Conservation (phyloP, 345 rosid species). For the Hevea brasiliensis region DNA sequence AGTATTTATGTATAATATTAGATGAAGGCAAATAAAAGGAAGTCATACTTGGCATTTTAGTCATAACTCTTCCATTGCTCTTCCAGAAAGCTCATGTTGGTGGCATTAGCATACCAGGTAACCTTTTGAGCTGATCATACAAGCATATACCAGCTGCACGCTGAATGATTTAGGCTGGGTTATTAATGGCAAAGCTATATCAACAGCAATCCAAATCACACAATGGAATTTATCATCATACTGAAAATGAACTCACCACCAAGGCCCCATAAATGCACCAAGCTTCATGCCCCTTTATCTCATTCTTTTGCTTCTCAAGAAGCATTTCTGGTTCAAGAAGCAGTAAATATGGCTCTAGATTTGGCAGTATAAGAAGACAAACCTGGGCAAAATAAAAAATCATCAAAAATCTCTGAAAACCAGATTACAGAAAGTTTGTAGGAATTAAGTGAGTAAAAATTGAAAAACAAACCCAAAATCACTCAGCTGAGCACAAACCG, state of each 20-base stretch:
- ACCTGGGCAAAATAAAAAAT: slow-evolving; percentile 48
- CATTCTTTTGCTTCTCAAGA: slow-evolving; percentile 64
- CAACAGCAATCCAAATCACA: slow-evolving; percentile 3
- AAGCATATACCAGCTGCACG: slow-evolving; percentile 72
- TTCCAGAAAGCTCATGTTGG: slow-evolving; percentile 53
- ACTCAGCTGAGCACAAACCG: too few species aligned
- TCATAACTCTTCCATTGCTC: slow-evolving; percentile 40
- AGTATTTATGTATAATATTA: not conserved
- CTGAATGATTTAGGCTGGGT: slow-evolving; percentile 38
- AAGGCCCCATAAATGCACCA: slow-evolving; percentile 77
- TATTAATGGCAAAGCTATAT: slow-evolving; percentile 7
- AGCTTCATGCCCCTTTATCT: slow-evolving; percentile 65
- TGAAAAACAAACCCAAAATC: too few species aligned
- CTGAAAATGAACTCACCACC: slow-evolving; percentile 47
- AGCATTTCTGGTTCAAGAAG: slow-evolving; percentile 71
- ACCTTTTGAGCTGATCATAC: slow-evolving; percentile 62
- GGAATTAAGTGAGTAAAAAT: too few species aligned
- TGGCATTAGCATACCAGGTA: slow-evolving; percentile 48
- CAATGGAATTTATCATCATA: not conserved
- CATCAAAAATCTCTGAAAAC: slow-evolving; percentile 17
- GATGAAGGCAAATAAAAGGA: slow-evolving; percentile 10
- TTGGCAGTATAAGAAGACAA: slow-evolving; percentile 73
- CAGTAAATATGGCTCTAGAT: slow-evolving; percentile 67
- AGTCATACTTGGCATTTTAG: slow-evolving; percentile 44
- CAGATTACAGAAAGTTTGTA: not conserved